Evolutionary conservation across 768 basidiomycete genomes (phyloP).

Genomic region (Mycena leptocephala): DNA sequence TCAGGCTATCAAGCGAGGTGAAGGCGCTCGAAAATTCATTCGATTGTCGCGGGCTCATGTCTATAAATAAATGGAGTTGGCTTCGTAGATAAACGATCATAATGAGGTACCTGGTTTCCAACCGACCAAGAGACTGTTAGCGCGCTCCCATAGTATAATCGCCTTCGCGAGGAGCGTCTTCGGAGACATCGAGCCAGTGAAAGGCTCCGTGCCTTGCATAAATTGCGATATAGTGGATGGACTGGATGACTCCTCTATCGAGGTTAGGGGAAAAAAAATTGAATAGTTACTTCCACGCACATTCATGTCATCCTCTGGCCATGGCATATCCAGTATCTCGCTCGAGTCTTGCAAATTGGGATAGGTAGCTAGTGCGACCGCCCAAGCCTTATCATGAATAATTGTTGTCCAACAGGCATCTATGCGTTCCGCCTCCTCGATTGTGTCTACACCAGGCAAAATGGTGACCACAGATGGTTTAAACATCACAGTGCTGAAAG

Average conservation of each 20-base stretch:
- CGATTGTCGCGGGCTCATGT: not conserved
- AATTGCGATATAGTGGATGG: slow-evolving; percentile 17
- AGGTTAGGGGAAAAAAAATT: not conserved
- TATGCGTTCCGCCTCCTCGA: slow-evolving; percentile 30
- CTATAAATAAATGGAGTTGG: not conserved
- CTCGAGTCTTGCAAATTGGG: slow-evolving; percentile 1
- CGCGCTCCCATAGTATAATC: slow-evolving; percentile 32
- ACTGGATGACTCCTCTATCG: not conserved
- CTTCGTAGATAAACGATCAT: not conserved
- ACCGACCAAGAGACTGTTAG: slow-evolving; percentile 3
- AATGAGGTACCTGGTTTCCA: not conserved
- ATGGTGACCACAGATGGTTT: not conserved
- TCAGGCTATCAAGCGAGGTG: slow-evolving; percentile 3
- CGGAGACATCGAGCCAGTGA: not conserved
- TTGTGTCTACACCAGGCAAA: not conserved
- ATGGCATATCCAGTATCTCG: slow-evolving; percentile 8
- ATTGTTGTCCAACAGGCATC: slow-evolving; percentile 30
- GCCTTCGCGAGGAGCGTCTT: slow-evolving; percentile 30
- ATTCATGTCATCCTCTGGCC: slow-evolving; percentile 14
- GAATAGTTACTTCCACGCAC: not conserved
- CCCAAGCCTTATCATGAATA: slow-evolving; percentile 31
- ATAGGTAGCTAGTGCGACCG: slow-evolving; percentile 18
- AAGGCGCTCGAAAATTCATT: not conserved
- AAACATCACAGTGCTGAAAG: slow-evolving; percentile 43
- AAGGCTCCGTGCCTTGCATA: slow-evolving; percentile 2